Conservation (phyloP, 202 grass and related monocot genomes). For the Schoenoplectus tabernaemontani region DNA sequence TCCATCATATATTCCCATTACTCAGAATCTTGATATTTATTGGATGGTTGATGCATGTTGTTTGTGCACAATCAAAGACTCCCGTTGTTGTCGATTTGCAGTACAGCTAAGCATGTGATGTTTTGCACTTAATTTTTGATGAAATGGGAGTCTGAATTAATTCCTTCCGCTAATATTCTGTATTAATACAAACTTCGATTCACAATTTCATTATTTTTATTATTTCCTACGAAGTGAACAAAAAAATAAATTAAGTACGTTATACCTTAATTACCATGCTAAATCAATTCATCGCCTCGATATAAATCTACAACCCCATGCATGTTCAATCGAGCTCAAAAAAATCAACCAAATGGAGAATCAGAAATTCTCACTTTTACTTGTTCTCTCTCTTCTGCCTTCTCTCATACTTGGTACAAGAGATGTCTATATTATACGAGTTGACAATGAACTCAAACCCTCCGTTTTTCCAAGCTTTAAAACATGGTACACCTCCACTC, state of each 20-base stretch:
- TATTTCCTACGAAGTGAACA: not conserved
- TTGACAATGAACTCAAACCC: slow-evolving; percentile 27
- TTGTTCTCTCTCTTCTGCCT: not conserved
- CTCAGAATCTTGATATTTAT: not conserved
- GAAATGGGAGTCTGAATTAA: not conserved
- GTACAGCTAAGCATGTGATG: not conserved
- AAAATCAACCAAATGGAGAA: not conserved
- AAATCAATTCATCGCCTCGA: not conserved
- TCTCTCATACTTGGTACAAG: not conserved
- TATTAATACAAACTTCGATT: not conserved
- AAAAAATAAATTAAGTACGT: not conserved
- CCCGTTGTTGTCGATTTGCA: not conserved
- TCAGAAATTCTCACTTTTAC: not conserved
- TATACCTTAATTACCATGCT: not conserved
- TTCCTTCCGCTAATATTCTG: not conserved
- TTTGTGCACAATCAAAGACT: not conserved
- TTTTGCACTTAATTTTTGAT: not conserved
- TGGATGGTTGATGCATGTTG: not conserved
- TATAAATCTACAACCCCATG: slow-evolving; percentile 5
- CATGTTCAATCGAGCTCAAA: not conserved
- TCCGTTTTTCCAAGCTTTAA: slow-evolving; percentile 19
- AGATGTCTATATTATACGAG: slow-evolving; percentile 30
- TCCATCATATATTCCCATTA: too few relatives aligned
- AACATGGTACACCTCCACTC: slow-evolving; percentile 36
- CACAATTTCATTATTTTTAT: not conserved